phyloP scores from a whole-genome alignment of 225 moss, liverwort and hornwort genomes.

The Marchantia paleacea region DNA sequence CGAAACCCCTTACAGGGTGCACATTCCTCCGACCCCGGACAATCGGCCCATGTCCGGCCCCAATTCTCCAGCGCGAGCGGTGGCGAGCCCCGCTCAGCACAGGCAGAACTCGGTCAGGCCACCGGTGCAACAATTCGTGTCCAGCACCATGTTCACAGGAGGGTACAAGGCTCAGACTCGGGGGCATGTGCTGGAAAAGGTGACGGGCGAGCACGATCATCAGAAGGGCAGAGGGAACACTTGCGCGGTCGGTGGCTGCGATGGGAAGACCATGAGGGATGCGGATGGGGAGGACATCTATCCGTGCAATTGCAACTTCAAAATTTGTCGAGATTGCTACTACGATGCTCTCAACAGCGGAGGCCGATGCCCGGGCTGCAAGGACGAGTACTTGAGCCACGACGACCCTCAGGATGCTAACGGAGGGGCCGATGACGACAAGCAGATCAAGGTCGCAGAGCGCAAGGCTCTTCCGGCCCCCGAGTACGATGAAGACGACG shows the following conservation, averaged over 20 bases:
- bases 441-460: constrained; percentile 21
- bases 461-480: constrained; percentile 55
- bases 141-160: constrained; percentile 83
- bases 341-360: constrained; percentile 57
- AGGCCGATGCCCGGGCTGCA: constrained; percentile 79
- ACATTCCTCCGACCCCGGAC: constrained; percentile 66
- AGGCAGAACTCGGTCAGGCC: constrained; percentile 35
- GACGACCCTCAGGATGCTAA: constrained; percentile 24
- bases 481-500: constrained; percentile 17
- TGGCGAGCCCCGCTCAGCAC: constrained; percentile 42
- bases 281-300: constrained; percentile 76
- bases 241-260: constrained; percentile 70
- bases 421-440: background rate
- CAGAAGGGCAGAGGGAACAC: constrained; percentile 23
- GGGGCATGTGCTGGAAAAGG: constrained; percentile 74
- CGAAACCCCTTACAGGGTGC: constrained; percentile 44
- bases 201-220: constrained; percentile 38
- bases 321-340: constrained; percentile 87
- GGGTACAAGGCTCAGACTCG: constrained; percentile 75
- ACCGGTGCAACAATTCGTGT: constrained; percentile 66
- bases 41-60: constrained; percentile 41
- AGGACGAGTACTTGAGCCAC: constrained; percentile 59
- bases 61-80: constrained; percentile 11
- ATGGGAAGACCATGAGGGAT: constrained; percentile 67
- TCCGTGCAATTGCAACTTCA: constrained; percentile 79